These are phyloP conservation scores for Ogataea populi-albae DNA, from an alignment of 805 yeast genomes.

Conservation along the genomic window DNA sequence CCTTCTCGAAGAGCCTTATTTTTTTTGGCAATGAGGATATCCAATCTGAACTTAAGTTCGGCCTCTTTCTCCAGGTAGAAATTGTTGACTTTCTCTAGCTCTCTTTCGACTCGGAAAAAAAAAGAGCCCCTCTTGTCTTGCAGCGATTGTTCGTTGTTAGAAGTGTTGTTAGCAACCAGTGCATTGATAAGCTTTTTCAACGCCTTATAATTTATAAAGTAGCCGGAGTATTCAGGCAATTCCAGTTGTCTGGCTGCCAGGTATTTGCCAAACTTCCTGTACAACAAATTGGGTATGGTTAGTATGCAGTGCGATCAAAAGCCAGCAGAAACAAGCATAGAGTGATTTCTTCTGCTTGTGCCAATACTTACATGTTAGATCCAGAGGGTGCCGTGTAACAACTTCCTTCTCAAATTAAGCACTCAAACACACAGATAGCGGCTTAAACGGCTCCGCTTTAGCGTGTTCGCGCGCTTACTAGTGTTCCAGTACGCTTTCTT, in stretches of 20 bases:
- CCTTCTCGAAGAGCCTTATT: slow-evolving; percentile 39
- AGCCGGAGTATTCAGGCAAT: slow-evolving; percentile 90
- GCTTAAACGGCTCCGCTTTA: too few species aligned
- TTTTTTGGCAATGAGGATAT: slow-evolving; percentile 72
- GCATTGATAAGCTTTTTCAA: slow-evolving; percentile 88
- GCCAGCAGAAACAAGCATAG: too few species aligned
- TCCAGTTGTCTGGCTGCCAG: slow-evolving; percentile 92
- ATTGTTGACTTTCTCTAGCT: slow-evolving; percentile 90
- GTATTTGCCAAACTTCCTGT: slow-evolving; percentile 89
- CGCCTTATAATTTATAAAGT: slow-evolving; percentile 92
- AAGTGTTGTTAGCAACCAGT: slow-evolving; percentile 41
- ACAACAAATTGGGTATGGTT: background rate
- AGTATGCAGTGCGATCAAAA: background rate
- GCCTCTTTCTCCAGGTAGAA: slow-evolving; percentile 90
- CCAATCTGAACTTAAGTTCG: slow-evolving; percentile 75
- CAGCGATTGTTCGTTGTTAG: slow-evolving; percentile 46
- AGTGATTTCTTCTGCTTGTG: too few species aligned
- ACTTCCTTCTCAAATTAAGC: too few species aligned
- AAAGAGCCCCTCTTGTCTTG: slow-evolving; percentile 90
- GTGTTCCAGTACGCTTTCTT: too few species aligned
- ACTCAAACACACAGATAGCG: too few species aligned
- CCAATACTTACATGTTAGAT: too few species aligned
- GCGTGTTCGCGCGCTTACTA: too few species aligned
- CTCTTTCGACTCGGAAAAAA: slow-evolving; percentile 88
- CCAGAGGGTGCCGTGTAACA: too few species aligned